A percentile compares a stretch with the other conserved stretches of the same genome.
These are phyloP conservation scores for Boletus smithii DNA, from an alignment of 1,284 basidiomycete genomes.

Conservation along the genomic window DNA sequence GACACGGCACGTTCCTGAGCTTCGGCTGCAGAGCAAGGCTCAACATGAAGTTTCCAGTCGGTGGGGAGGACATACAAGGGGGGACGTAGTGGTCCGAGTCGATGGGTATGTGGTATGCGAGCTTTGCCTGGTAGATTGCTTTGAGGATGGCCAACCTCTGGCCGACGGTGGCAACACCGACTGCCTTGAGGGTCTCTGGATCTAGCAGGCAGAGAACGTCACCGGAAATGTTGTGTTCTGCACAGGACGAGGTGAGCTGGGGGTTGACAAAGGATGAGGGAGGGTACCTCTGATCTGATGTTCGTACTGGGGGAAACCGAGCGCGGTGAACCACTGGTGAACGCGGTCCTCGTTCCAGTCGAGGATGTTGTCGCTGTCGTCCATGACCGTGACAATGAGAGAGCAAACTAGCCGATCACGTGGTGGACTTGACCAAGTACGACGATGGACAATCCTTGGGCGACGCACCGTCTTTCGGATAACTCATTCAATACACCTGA, in stretches of 20 bases:
- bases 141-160: constrained; percentile 87
- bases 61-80: constrained; percentile 63
- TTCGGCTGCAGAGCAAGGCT: constrained; percentile 61
- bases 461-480: too few relatives aligned
- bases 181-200: constrained; percentile 75
- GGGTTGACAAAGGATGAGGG: not conserved
- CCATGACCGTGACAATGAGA: constrained; percentile 1
- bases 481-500: too few relatives aligned
- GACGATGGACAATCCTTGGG: too few relatives aligned
- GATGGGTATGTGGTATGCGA: constrained; percentile 78
- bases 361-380: constrained; percentile 48
- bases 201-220: constrained; percentile 83
- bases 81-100: constrained; percentile 87
- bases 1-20: constrained; percentile 58
- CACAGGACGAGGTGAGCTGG: constrained; percentile 35
- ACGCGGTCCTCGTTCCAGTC: constrained; percentile 86
- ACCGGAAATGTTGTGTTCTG: constrained; percentile 89
- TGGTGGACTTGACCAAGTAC: too few relatives aligned
- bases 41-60: too few relatives aligned
- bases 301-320: constrained; percentile 83
- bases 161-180: constrained; percentile 83
- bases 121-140: constrained; percentile 84
- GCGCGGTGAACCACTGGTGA: constrained; percentile 65
- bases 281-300: constrained; percentile 58
- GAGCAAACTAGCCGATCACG: constrained; percentile 20